A percentile compares a stretch with the other conserved stretches of the same genome.
phyloP scores from a whole-genome alignment of 768 basidiomycete species.

The Lactarius psammicola region DNA sequence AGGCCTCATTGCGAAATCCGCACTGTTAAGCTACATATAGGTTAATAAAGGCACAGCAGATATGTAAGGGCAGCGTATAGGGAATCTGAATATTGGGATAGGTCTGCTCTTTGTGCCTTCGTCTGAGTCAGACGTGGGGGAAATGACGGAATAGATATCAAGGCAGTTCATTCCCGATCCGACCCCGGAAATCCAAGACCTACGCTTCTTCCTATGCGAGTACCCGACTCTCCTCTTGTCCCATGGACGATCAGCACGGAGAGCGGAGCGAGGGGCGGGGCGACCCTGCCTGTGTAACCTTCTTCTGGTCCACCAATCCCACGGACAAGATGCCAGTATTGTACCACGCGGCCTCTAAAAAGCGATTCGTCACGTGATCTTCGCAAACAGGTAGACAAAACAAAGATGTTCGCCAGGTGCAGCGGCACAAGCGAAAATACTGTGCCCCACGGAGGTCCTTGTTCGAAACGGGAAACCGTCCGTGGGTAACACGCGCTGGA shows the following conservation, averaged over 20 bases:
- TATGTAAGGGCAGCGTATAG: too few species aligned
- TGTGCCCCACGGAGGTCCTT: constrained; percentile 19
- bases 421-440: constrained; percentile 45
- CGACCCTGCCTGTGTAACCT: neutral
- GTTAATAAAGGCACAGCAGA: too few species aligned
- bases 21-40: too few species aligned
- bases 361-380: constrained; percentile 64
- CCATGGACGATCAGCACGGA: constrained; percentile 2
- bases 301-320: neutral
- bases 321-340: constrained; percentile 45
- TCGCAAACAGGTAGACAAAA: constrained; percentile 57
- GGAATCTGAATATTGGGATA: too few species aligned
- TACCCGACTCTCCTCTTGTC: constrained; percentile 14
- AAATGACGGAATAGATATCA: too few species aligned
- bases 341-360: constrained; percentile 61
- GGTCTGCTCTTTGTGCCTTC: too few species aligned
- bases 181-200: neutral
- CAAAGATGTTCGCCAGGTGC: constrained; percentile 62
- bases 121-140: too few species aligned
- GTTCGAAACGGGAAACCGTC: constrained; percentile 57
- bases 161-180: too few species aligned
- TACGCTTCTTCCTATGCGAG: neutral
- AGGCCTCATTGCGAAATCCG: too few species aligned
- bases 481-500: too few species aligned
- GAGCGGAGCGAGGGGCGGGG: neutral